A percentile compares a stretch with the other conserved stretches of the same genome.
Evolutionary conservation across 495 filamentous ascomycete species (phyloP).

Genomic region (Apodospora peruviana): DNA sequence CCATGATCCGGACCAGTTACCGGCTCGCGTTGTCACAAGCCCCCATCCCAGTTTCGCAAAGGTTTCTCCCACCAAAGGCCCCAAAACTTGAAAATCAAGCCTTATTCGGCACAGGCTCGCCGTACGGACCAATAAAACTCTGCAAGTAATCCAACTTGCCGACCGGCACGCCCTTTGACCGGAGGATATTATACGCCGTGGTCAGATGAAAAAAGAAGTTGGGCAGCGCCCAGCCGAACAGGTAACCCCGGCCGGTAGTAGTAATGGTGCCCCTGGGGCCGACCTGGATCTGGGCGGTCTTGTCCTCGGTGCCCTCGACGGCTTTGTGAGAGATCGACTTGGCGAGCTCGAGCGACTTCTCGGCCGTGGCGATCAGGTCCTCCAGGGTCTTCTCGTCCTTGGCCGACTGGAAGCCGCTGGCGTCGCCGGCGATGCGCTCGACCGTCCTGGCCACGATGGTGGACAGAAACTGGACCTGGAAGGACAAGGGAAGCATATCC

Average conservation of each 20-base stretch:
- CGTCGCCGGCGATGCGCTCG: constrained; percentile 31
- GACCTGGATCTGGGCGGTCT: constrained; percentile 13
- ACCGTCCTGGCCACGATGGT: constrained; percentile 34
- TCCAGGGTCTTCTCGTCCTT: constrained; percentile 35
- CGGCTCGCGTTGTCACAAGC: no score
- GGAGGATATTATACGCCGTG: constrained; percentile 51
- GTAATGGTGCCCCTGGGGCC: constrained; percentile 23
- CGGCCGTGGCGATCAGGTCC: constrained; percentile 34
- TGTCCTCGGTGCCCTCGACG: constrained; percentile 27
- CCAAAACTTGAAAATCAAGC: no score
- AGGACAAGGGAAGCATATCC: constrained; percentile 46
- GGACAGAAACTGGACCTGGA: constrained; percentile 35
- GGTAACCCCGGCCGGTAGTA: constrained; percentile 29
- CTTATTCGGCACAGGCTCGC: neutral
- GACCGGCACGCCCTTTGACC: constrained; percentile 50
- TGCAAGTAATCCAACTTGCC: constrained; percentile 50
- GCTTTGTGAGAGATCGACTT: constrained; percentile 29
- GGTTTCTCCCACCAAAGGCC: no score
- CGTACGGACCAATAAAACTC: constrained; percentile 16
- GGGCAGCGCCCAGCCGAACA: constrained; percentile 37
- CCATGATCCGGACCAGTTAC: no score
- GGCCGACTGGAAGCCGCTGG: constrained; percentile 19
- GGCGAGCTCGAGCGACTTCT: constrained; percentile 29
- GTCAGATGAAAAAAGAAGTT: constrained; percentile 57
- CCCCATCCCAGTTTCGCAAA: no score